A percentile compares a stretch with the other conserved stretches of the same genome.
These are phyloP conservation scores for Metarhizium robertsii DNA, from an alignment of 2,329 filamentous ascomycete species.

Conservation along the genomic window DNA sequence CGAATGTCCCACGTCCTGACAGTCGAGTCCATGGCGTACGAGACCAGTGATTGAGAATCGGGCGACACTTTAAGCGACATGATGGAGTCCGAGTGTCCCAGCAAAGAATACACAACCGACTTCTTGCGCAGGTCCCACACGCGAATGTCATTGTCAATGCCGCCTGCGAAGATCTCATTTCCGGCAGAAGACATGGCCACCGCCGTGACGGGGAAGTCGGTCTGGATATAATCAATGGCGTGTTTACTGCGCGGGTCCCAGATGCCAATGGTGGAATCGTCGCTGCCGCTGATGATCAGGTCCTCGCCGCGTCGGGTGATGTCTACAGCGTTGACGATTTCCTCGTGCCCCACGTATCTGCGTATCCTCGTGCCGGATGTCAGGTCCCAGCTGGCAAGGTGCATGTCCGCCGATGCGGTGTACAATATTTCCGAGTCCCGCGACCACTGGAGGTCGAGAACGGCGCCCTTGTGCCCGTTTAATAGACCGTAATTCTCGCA, in stretches of 20 bases:
- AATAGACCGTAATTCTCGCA: constrained; percentile 92
- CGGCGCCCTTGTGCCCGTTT: constrained; percentile 80
- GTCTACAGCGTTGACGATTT: constrained; percentile 89
- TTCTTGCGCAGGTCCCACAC: constrained; percentile 97
- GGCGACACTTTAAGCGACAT: constrained; percentile 88
- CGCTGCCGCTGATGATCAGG: constrained; percentile 79
- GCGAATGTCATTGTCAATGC: constrained; percentile 95
- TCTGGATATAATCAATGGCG: constrained; percentile 79
- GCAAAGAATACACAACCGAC: constrained; percentile 74
- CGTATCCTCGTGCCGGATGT: constrained; percentile 89
- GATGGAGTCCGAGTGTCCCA: constrained; percentile 85
- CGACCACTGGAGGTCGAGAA: constrained; percentile 93
- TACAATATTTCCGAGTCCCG: constrained; percentile 86
- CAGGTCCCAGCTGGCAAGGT: constrained; percentile 88
- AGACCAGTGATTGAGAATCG: constrained; percentile 81
- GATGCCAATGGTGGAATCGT: constrained; percentile 87
- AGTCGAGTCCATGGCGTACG: constrained; percentile 88
- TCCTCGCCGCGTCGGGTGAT: constrained; percentile 86
- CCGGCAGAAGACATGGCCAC: constrained; percentile 88
- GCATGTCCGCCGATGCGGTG: constrained; percentile 88
- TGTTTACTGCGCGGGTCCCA: constrained; percentile 93
- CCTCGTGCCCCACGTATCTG: constrained; percentile 85
- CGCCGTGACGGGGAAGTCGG: constrained; percentile 85
- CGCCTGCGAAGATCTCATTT: constrained; percentile 88
- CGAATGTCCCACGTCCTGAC: constrained; percentile 94